These are phyloP conservation scores for Russula emetica DNA, from an alignment of 768 basidiomycete species.

Conservation along the genomic window DNA sequence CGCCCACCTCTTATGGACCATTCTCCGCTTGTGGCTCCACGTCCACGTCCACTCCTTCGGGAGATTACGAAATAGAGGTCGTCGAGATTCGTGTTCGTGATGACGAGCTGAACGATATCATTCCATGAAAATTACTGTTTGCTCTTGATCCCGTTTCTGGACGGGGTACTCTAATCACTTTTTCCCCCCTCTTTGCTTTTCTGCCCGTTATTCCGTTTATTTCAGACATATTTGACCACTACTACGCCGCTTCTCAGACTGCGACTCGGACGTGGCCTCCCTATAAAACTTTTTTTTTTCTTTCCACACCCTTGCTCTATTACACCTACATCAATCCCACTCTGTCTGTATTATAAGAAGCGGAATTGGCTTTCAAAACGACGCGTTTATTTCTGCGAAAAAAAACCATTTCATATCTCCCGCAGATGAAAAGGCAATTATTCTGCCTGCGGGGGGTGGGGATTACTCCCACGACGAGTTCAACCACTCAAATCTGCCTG, in stretches of 20 bases:
- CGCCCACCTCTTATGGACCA: constrained; percentile 63
- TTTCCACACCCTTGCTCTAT: background rate
- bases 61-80: constrained; percentile 80
- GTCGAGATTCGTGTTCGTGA: constrained; percentile 83
- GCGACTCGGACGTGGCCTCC: background rate
- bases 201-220: background rate
- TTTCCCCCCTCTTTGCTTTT: background rate
- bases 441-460: background rate
- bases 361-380: constrained; percentile 14
- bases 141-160: background rate
- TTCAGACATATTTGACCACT: constrained; percentile 4
- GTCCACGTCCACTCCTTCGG: constrained; percentile 51
- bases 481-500: background rate
- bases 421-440: background rate
- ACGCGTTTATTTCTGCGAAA: constrained; percentile 7
- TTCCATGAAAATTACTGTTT: constrained; percentile 43
- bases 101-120: constrained; percentile 71
- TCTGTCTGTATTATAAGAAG: constrained; percentile 18
- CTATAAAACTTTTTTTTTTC: background rate
- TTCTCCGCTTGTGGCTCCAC: constrained; percentile 65
- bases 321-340: constrained; percentile 20
- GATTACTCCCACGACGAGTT: background rate
- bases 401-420: background rate
- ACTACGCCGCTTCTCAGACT: background rate
- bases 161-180: constrained; percentile 3